phyloP scores from a whole-genome alignment of 495 filamentous ascomycete genomes.

The Neurospora sublineolata region DNA sequence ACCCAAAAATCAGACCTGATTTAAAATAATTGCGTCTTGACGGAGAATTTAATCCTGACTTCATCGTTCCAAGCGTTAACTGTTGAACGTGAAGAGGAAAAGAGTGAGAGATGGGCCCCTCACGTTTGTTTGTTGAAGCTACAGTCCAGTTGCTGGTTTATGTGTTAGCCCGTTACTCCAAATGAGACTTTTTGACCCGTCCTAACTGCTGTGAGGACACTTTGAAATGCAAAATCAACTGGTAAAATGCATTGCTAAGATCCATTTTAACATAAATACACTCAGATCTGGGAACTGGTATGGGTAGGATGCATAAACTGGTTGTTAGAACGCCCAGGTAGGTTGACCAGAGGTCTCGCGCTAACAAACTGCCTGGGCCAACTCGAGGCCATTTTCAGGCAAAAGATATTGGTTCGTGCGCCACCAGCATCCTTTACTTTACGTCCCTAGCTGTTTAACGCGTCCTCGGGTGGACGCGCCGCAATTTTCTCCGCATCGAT shows the following conservation, averaged over 20 bases:
- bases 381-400: neutral
- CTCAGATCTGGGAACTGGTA: neutral
- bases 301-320: neutral
- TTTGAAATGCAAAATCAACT: neutral
- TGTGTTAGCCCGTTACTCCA: neutral
- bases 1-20: neutral
- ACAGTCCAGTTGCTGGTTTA: neutral
- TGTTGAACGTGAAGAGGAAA: neutral
- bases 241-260: neutral
- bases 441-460: neutral
- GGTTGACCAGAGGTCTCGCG: neutral
- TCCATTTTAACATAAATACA: neutral
- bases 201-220: neutral
- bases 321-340: neutral
- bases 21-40: neutral
- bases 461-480: conserved; percentile 12
- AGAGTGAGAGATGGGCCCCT: neutral
- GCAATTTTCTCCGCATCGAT: conserved; percentile 10
- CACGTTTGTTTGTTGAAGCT: neutral
- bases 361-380: neutral
- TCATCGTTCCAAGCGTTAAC: neutral
- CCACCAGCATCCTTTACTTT: neutral
- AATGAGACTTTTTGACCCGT: neutral
- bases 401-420: neutral
- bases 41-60: neutral